Evolutionary conservation across 2,329 filamentous ascomycete species (phyloP), one percentile per base, ranked within the genome.

Genomic region (Penicillium sp.): DNA sequence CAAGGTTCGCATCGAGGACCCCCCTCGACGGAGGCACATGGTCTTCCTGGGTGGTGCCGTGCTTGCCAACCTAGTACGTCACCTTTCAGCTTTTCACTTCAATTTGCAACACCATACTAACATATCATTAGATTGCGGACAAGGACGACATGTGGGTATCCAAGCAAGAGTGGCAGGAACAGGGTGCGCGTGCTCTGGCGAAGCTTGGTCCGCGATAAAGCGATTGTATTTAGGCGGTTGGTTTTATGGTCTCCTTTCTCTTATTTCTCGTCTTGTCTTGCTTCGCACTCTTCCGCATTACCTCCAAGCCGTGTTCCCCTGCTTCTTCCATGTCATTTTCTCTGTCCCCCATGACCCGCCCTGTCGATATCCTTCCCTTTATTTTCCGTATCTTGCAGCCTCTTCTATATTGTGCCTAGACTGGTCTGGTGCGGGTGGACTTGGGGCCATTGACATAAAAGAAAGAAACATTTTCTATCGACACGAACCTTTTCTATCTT

Each of bases 131-230:
- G 81, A 97, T 99, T 89, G 92, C 94, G 39, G 92, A 97, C 77
- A 97, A 97, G 79, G 91, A 97, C 74, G 89, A 88, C 72, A 97
- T 97, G 94, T 99, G 94, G 94, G 92, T 99, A 68, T 89, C 88
- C 63, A 96, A 96, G 81, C 83, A 89, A 68, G 94, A 99, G 76
- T 99, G 94, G 94, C 84, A 94, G 68, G 94, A 99, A 77, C 88
- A 97, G 72, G 94, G 94, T 32, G 71, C 88, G 30, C 83, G 88
- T 51, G 87, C 89, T 54, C 76, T 99, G 69, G 90, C 95, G 78
- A 99, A 97, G 81, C 80, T 99, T 65, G 94, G 94, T 12, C 90
- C 91, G 44, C 87, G 93, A 84, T 94, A 82, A 42, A 70, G 58
- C 54, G 40, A 50, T 54, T 56, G 46, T 59, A 60, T 56, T 41